Evolutionary conservation across 2,329 filamentous ascomycete genomes (phyloP), one percentile per base, ranked within the genome.

Genomic region (Aspergillus sp.): DNA sequence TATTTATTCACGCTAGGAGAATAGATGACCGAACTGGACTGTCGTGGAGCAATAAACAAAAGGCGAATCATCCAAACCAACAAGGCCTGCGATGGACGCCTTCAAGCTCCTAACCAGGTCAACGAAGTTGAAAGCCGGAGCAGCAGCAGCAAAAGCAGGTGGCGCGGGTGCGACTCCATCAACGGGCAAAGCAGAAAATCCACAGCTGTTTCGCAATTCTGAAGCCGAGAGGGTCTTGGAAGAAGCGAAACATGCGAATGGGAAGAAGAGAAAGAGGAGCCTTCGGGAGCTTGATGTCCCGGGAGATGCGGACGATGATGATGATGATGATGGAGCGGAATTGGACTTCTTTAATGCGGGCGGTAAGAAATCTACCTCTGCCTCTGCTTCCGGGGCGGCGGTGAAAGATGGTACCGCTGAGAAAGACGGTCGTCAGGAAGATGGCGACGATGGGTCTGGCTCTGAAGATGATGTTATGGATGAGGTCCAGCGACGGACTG

Each of bases 401-500:
- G 51, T 49, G 33, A 51, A 52, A 38, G 48, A 56, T 45, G 48
- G 52, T 28, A 19, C 48, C 10, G 49, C 19, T 19, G 19, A 19
- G 19, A 19, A 19, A 19, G 19, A 19, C 19, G 19, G 19, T 19
- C 19, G 19, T 19, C 19, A 52, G 10, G 46, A 53, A 28, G 47
- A 50, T 5, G 42, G 51, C 8, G 54, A 52, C n/a, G 45, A 58
- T 28, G 58, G 48, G n/a, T 44, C 43, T 4, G 55, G 63, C 12
- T 54, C 55, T 12, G 58, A 60, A 3, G 54, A 61, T 40, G 54
- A 60, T 41, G 42, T 50, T 0, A 74, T 88, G 56, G 79, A 81
- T 57, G 77, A 85, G 57, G 82, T 85, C 47, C 81, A 90, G 62
- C 83, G 86, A 57, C 83, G 84, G 57, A 80, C 83, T 49, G 74